Base-by-base conservation (phyloP, 257 asterid genomes). In the Voacanga thouarsii region DNA sequence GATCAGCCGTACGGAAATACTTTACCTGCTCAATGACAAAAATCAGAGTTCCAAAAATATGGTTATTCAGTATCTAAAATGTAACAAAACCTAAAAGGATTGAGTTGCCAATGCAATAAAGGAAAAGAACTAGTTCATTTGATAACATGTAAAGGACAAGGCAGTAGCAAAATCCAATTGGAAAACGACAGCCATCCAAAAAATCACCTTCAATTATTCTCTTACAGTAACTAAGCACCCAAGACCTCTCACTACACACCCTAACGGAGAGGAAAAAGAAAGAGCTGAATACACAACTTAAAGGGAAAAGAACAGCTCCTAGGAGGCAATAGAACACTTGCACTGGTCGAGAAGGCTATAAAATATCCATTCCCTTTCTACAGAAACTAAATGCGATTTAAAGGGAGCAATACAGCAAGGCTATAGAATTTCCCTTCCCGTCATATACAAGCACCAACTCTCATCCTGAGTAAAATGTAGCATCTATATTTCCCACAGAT, bases 21-120 rank as follows among this genome's bases (percentile, higher is more conserved):
- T 75, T 79, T 53, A 70, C 75, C 85, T 82, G 84, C 45, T 30
- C 18, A 21, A 55, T 50, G 44, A 44, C n/a, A 69, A 69, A 26
- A 19, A 23, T 71, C 33, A n/a, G 33, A 6, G 43, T 47, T 45
- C 12, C 12, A 26, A 51, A 71, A n/a, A 15, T 44, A 2, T 23
- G 33, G 15, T 55, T 21, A 56, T 9, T 59, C 59, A 33, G 21
- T 23, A 7, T 28, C 16, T 43, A 43, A 23, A 28, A 39, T 70
- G 19, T 70, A 6, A 44, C 53, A 39, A 14, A 70, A 67, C 49
- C 72, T 21, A 43, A 12, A 70, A n/a, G 37, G 53, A 19, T 14
- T 0, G 18, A 70, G 21, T 70, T 44, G 33, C 9, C 15, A 18
- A 12, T 39, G 50, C 14, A 37, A 3, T 39, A 69, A 8, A 69